Evolutionary conservation across 2,329 filamentous ascomycete species (phyloP), one percentile per base, ranked within the genome.

Genomic region (Penicillium vulpinum): DNA sequence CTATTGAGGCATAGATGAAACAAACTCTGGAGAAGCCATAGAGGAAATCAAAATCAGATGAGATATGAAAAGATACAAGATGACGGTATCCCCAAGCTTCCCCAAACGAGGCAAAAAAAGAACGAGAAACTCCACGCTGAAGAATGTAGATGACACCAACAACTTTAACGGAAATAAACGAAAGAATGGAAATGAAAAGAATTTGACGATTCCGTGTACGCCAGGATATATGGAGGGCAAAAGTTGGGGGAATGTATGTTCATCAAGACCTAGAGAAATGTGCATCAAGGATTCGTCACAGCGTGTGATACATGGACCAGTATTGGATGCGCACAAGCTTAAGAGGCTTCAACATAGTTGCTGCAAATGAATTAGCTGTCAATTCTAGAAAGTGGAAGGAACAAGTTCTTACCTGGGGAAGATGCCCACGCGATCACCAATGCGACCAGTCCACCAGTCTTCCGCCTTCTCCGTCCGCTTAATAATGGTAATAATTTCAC

Each of bases 371-470:
- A 24, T 65, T 60, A 64, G 63, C 38, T 13, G 6, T 43, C 35
- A 28, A 18, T 24, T n/a, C n/a, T 21, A 16, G 10, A 15, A 24
- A 18, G 21, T 24, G 16, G 10, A 16, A 44, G 15, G 5, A 43
- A 41, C 16, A 24, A 45, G 24, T 50, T 69, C 78, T 62, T 77
- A 85, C 83, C 90, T 94, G 0, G 94, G 94, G 77, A 99, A 99
- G 63, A 97, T 96, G 36, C 94, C 94, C 54, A 92, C 90, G 65
- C 87, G 84, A 63, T 86, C 84, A 29, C 92, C 92, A 69, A 97
- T 87, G 76, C 89, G 88, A 26, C 94, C 94, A 18, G 93, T 97
- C 94, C 93, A 97, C 93, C 93, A 97, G 74, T 97, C 93, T 56
- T 92, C 92, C 57, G 91, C 89, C 66, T 89, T 97, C 5, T 97